These are phyloP conservation scores for Atkinsonella hypoxylon DNA, from an alignment of 2,329 filamentous ascomycete species.

Conservation along the genomic window DNA sequence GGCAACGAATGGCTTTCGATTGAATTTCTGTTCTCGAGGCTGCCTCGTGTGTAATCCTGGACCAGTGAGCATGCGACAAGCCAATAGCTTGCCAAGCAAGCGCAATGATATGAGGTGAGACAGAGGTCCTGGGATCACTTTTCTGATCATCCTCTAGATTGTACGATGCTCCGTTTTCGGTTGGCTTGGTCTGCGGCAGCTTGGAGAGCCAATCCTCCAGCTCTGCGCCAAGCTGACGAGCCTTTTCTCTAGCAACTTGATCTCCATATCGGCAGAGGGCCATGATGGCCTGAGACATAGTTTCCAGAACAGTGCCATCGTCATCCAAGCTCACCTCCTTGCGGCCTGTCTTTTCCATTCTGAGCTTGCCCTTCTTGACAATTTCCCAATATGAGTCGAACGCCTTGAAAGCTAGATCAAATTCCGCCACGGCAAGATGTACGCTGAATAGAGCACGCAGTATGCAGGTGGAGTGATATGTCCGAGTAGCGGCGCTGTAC, in stretches of 20 bases:
- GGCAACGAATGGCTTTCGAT: constrained; percentile 60
- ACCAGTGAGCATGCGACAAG: constrained; percentile 77
- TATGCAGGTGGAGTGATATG: constrained; percentile 87
- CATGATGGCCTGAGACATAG: constrained; percentile 67
- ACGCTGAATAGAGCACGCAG: constrained; percentile 78
- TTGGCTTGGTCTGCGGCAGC: constrained; percentile 23
- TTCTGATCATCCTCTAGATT: constrained; percentile 18
- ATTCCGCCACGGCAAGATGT: constrained; percentile 79
- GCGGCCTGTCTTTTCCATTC: constrained; percentile 67
- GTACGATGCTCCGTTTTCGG: constrained; percentile 16
- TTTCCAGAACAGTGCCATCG: constrained; percentile 64
- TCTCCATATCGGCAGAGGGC: constrained; percentile 76
- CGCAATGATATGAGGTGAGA: constrained; percentile 52
- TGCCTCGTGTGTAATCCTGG: constrained; percentile 66
- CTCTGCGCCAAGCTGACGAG: constrained; percentile 54
- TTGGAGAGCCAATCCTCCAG: constrained; percentile 67
- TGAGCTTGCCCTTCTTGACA: constrained; percentile 70
- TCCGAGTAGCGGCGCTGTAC: constrained; percentile 83
- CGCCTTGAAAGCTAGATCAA: constrained; percentile 80
- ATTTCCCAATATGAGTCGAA: constrained; percentile 89
- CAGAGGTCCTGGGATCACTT: constrained; percentile 25
- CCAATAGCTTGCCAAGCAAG: constrained; percentile 76
- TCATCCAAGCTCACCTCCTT: constrained; percentile 62
- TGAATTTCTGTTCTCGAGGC: constrained; percentile 61
- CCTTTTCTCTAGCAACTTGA: constrained; percentile 64